Evolutionary conservation across 1,139 yeast species (phyloP), one percentile per base, ranked within the genome.

Genomic region (Zygosaccharomyces sapae): DNA sequence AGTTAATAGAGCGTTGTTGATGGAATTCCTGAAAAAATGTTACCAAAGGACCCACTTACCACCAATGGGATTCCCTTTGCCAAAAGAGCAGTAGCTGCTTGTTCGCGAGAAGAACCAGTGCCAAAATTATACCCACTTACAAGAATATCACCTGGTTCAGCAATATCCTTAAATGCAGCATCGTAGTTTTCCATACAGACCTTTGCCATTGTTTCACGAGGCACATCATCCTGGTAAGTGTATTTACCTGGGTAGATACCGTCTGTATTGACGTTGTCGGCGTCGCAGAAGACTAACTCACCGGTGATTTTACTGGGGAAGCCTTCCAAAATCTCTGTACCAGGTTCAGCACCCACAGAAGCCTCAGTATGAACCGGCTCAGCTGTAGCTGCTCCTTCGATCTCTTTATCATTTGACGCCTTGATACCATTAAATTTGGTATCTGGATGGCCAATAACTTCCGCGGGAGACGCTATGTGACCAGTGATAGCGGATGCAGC

Each of bases 171-270:
- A 68, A 92, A 92, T 56, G 90, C 95, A 13, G 86, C 68, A 68
- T 92, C 99, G 69, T 94, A 92, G 72, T 92, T 92, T 70, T 92
- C 98, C 99, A 92, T 94, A 73, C 98, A 94, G 43, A 92, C 98
- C 69, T 90, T 85, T 31, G 98, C 97, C 99, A 92, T 92, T 68
- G 85, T 86, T 58, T 87, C 95, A 61, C 85, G 78, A 39, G 97
- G 78, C 43, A 92, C 92, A 66, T 92, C 97, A 67, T 92, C 99
- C 72, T 92, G 97, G 69, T 92, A 92, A 10, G 99, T 92, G 73
- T 92, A 92, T 69, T 94, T 92, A 55, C 99, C 99, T 10, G 99
- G 99, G 64, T 92, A 92, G 52, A 92, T 92, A 61, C 97, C 98
- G 67, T 94, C 99, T 20, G 99, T 92, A 72, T 92, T 92, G 70